A percentile compares a stretch with the other conserved stretches of the same genome.
Evolutionary conservation across 129 eudicot genomes (phyloP).

Genomic region (Escallonia herrerae): DNA sequence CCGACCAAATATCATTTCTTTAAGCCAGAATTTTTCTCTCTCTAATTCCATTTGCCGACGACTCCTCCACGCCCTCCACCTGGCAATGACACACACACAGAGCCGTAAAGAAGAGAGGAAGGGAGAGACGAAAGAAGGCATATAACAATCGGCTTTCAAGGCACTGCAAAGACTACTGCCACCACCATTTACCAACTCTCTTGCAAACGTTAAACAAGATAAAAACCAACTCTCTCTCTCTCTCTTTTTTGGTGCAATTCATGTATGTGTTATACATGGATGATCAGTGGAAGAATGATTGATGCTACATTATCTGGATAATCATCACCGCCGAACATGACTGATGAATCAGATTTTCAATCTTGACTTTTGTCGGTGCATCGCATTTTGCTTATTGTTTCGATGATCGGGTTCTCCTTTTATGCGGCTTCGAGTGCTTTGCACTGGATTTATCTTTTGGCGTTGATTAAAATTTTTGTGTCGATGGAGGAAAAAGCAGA

Average conservation of each 20-base stretch:
- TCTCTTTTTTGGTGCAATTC: not conserved
- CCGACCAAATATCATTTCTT: too few relatives aligned
- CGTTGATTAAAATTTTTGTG: not conserved
- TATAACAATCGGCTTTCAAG: not conserved
- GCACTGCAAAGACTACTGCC: not conserved
- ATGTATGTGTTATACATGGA: not conserved
- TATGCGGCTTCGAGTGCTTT: not conserved
- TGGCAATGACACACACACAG: too few relatives aligned
- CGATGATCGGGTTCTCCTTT: not conserved
- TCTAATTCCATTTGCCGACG: too few relatives aligned
- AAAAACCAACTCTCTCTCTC: not conserved
- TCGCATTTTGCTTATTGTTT: not conserved
- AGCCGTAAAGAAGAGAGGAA: not conserved
- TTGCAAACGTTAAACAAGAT: not conserved
- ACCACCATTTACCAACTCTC: not conserved
- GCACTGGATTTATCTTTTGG: not conserved
- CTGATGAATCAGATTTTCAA: not conserved
- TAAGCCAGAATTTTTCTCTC: too few relatives aligned
- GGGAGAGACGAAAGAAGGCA: not conserved
- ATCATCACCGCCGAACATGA: not conserved
- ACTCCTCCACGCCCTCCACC: too few relatives aligned
- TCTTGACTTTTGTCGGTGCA: not conserved
- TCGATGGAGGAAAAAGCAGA: too few relatives aligned
- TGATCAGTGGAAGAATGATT: not conserved
- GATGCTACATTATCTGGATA: not conserved